Evolutionary conservation across 2,329 filamentous ascomycete genomes (phyloP).

Genomic region (Phialophora verrucosa): DNA sequence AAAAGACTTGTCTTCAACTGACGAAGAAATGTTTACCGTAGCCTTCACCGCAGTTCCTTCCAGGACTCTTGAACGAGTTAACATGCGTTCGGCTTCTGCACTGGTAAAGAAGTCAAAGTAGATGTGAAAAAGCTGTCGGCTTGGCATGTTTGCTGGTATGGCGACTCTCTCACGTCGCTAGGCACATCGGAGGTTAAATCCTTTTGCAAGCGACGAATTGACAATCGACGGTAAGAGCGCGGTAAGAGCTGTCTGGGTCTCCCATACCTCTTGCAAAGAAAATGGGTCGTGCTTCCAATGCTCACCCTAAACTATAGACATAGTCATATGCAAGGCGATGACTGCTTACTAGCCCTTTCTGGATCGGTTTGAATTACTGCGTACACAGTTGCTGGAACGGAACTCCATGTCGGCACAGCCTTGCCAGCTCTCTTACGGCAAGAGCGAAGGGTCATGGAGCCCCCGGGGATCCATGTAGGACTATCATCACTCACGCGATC

Average conservation of each 20-base stretch:
- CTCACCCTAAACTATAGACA: not conserved
- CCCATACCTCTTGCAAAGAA: not conserved
- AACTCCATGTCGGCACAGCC: too few relatives aligned
- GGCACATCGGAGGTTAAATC: too few relatives aligned
- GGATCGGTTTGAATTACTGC: not conserved
- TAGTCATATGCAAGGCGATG: not conserved
- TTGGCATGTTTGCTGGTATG: not conserved
- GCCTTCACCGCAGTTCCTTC: not conserved
- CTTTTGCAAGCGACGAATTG: too few relatives aligned
- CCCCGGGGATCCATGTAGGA: too few relatives aligned
- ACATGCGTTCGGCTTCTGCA: not conserved
- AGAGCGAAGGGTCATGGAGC: too few relatives aligned
- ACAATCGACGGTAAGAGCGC: not conserved
- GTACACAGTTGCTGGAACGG: too few relatives aligned
- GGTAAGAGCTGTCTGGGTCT: not conserved
- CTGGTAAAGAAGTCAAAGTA: not conserved
- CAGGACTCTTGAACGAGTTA: not conserved
- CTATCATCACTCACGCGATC: too few relatives aligned
- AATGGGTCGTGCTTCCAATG: not conserved
- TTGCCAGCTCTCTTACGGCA: too few relatives aligned
- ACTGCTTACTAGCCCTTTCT: constrained; percentile 1
- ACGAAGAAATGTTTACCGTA: not conserved
- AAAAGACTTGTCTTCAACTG: not conserved
- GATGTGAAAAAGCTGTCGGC: not conserved
- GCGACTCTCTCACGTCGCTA: not conserved